These are phyloP conservation scores for Eudorina sp. DNA, from an alignment of 139 green algal species.

Conservation along the genomic window DNA sequence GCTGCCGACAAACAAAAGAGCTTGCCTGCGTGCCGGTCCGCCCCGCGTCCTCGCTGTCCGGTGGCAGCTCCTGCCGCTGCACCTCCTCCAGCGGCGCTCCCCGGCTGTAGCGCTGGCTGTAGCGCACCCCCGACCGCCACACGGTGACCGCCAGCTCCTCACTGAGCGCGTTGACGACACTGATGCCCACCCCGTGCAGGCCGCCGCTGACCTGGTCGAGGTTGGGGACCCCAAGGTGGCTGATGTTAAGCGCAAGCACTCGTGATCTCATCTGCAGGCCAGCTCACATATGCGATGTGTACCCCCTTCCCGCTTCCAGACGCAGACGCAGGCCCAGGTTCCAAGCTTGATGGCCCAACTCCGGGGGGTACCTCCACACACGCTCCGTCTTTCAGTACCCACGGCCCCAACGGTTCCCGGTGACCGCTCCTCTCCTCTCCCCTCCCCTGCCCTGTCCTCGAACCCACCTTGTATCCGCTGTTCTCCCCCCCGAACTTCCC, in stretches of 20 bases:
- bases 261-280: too few species aligned
- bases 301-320: too few species aligned
- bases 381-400: too few species aligned
- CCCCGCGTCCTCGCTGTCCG: not conserved
- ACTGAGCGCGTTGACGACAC: conserved; percentile 96
- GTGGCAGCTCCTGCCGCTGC: conserved; percentile 9
- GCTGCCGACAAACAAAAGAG: not conserved
- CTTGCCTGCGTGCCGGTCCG: conserved; percentile 41
- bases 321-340: too few species aligned
- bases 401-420: too few species aligned
- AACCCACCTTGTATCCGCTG: conserved; percentile 63
- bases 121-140: conserved; percentile 19
- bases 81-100: conserved; percentile 64
- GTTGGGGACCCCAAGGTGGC: too few species aligned
- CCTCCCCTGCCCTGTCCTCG: too few species aligned
- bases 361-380: too few species aligned
- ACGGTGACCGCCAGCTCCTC: conserved; percentile 78
- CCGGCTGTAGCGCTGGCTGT: conserved; percentile 79
- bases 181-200: conserved; percentile 97
- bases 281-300: too few species aligned
- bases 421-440: too few species aligned
- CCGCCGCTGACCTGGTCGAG: conserved; percentile 92
- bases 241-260: too few species aligned
- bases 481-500: conserved; percentile 96
- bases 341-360: too few species aligned